Evolutionary conservation across 306 rosid genomes (phyloP).

Genomic region (Arachis stenosperma): DNA sequence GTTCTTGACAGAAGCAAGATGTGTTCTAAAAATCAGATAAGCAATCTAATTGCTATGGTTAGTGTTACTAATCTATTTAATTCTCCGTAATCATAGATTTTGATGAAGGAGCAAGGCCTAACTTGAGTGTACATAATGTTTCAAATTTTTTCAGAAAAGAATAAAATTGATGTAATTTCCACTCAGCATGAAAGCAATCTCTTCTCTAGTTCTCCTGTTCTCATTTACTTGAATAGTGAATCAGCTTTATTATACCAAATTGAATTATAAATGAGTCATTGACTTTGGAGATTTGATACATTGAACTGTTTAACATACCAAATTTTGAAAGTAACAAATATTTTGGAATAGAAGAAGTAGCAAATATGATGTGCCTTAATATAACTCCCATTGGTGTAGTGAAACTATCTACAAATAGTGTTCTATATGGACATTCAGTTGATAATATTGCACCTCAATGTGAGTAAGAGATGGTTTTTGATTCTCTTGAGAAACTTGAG

Average conservation of each 20-base stretch:
- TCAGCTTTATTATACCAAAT: constrained; percentile 1
- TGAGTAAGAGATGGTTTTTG: constrained; percentile 42
- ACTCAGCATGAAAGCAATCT: constrained; percentile 38
- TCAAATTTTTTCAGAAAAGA: constrained; percentile 28
- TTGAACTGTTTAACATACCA: too few relatives aligned
- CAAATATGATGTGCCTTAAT: constrained; percentile 26
- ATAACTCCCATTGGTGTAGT: constrained; percentile 36
- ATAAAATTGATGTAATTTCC: constrained; percentile 18
- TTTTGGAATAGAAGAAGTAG: constrained; percentile 2
- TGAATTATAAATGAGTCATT: constrained; percentile 8
- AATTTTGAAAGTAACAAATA: too few relatives aligned
- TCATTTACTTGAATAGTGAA: constrained; percentile 5
- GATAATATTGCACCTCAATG: constrained; percentile 35
- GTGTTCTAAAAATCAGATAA: constrained; percentile 60
- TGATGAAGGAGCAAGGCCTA: too few relatives aligned
- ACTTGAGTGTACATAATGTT: constrained; percentile 1
- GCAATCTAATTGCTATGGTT: constrained; percentile 52
- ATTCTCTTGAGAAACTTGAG: constrained; percentile 48
- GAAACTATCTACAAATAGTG: constrained; percentile 38
- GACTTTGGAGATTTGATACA: not conserved
- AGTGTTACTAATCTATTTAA: constrained; percentile 45
- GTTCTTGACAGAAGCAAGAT: constrained; percentile 51
- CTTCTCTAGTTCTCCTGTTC: constrained; percentile 26
- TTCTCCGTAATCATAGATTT: not conserved
- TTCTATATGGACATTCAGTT: constrained; percentile 41